Evolutionary conservation across 805 yeast genomes (phyloP).

Genomic region (Lachancea meyersii): DNA sequence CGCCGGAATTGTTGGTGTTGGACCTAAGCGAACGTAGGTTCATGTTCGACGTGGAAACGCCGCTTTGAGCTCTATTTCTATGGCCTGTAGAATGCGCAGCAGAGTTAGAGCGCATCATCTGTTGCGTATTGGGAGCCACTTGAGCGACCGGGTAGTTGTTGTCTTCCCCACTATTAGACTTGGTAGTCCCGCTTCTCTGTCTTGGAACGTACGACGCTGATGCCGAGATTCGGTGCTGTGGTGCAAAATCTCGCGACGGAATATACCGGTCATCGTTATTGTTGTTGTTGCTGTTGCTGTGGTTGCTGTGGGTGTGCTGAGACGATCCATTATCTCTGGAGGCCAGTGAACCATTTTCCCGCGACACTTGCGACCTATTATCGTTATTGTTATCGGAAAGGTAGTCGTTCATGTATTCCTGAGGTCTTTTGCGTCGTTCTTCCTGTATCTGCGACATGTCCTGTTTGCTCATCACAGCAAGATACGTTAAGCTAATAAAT

Average conservation of each 20-base stretch:
- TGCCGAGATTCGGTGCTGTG: slow-evolving; percentile 9
- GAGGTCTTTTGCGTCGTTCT: slow-evolving; percentile 4
- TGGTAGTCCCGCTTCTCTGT: slow-evolving; percentile 13
- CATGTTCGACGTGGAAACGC: slow-evolving; percentile 6
- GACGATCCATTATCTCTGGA: slow-evolving; percentile 1
- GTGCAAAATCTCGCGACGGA: slow-evolving; percentile 8
- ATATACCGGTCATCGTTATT: slow-evolving; percentile 3
- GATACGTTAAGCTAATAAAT: too few relatives aligned
- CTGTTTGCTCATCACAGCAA: slow-evolving; percentile 8
- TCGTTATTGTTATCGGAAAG: slow-evolving; percentile 4
- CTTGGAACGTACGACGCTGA: slow-evolving; percentile 21
- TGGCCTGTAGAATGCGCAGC: slow-evolving; percentile 7
- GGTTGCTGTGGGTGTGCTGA: not conserved
- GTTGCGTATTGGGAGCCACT: slow-evolving; percentile 30
- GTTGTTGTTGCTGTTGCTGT: not conserved
- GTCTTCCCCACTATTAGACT: slow-evolving; percentile 13
- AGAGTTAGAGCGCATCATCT: slow-evolving; percentile 14
- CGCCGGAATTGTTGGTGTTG: not conserved
- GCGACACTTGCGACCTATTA: not conserved
- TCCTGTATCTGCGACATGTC: slow-evolving; percentile 1
- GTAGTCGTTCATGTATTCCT: slow-evolving; percentile 10
- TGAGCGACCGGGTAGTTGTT: slow-evolving; percentile 23
- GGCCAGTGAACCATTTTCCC: slow-evolving; percentile 1
- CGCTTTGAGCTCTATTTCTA: slow-evolving; percentile 8
- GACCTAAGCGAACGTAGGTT: slow-evolving; percentile 2